phyloP scores from a whole-genome alignment of 257 asterid genomes.

The Solanum megistacrolobum region DNA sequence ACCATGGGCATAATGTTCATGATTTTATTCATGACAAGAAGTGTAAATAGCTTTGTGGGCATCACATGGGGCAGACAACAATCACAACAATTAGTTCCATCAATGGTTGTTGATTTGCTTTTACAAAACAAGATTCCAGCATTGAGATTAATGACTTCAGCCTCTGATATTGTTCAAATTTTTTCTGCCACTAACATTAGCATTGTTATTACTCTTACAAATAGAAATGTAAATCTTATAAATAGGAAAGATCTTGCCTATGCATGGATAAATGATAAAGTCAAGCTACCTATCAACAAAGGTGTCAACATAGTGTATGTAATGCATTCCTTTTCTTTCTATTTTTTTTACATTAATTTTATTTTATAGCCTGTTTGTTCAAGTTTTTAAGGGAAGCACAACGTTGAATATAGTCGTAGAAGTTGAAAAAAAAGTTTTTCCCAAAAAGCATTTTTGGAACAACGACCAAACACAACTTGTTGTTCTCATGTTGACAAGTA shows the following conservation, averaged over 20 bases:
- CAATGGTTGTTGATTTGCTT: neutral
- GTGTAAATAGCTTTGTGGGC: slow-evolving; percentile 11
- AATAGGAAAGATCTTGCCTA: neutral
- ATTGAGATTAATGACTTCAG: slow-evolving; percentile 6
- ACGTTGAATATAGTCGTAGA: neutral
- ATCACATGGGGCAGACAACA: slow-evolving; percentile 20
- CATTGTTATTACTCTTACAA: neutral
- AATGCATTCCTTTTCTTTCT: neutral
- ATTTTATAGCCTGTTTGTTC: neutral
- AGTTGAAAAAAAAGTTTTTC: neutral
- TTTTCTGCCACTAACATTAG: neutral
- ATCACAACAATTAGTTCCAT: neutral
- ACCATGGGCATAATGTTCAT: neutral
- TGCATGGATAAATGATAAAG: neutral
- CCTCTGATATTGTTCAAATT: neutral
- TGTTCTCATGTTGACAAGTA: neutral
- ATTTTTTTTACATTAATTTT: neutral
- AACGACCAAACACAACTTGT: neutral
- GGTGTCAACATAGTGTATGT: neutral
- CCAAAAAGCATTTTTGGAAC: neutral
- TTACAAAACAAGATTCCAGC: neutral
- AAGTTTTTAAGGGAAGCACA: neutral
- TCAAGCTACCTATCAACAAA: neutral
- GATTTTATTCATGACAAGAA: neutral
- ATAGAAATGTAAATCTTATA: neutral